Evolutionary conservation across 1,284 basidiomycete genomes (phyloP).

Genomic region (Sanghuangporus baumii): DNA sequence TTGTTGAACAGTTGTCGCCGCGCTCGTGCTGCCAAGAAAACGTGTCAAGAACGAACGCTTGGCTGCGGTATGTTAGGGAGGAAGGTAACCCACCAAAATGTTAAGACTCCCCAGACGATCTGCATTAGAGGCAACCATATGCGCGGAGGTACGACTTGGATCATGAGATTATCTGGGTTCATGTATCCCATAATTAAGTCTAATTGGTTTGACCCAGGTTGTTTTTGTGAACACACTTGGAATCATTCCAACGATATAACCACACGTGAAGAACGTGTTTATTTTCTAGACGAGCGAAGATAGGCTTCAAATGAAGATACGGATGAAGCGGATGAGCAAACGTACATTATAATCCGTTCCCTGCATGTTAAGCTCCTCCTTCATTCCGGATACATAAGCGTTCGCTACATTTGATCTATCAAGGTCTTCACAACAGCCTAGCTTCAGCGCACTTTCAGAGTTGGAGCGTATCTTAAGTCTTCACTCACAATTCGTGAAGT

Average conservation of each 20-base stretch:
- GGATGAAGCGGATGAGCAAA: background rate
- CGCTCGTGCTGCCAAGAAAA: conserved; percentile 41
- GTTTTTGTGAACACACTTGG: conserved; percentile 41
- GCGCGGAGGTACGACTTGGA: conserved; percentile 54
- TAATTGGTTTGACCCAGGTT: background rate
- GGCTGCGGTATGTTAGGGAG: background rate
- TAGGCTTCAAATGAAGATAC: background rate
- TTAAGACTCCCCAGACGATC: conserved; percentile 57
- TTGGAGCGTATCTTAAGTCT: background rate
- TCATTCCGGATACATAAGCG: conserved; percentile 80
- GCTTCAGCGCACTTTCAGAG: background rate
- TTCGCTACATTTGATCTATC: conserved; percentile 63
- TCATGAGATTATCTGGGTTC: conserved; percentile 52
- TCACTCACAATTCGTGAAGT: conserved; percentile 58
- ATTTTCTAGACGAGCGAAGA: conserved; percentile 41
- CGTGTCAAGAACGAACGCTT: background rate
- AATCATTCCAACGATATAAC: conserved; percentile 68
- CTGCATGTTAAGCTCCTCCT: conserved; percentile 65
- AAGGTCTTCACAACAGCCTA: conserved; percentile 37
- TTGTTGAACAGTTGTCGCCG: conserved; percentile 49
- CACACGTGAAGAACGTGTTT: conserved; percentile 67
- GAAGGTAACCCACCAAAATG: conserved; percentile 43
- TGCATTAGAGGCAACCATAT: conserved; percentile 66
- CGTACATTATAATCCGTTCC: conserved; percentile 65
- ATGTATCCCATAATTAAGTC: background rate